Evolutionary conservation across 768 basidiomycete genomes (phyloP).

Genomic region (Kondoa malvinella): DNA sequence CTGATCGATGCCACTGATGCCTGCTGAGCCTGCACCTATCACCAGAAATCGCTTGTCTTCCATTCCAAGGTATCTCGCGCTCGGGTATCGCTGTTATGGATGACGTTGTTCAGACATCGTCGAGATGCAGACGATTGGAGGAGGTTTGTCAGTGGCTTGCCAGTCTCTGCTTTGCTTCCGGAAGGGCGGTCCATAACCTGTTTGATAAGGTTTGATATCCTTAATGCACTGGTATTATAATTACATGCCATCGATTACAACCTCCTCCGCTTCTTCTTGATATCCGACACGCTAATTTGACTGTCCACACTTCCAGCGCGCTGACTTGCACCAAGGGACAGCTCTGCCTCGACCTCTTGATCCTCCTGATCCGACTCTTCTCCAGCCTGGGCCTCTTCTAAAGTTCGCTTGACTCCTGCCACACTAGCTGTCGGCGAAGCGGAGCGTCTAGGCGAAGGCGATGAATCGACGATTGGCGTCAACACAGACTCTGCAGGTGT

Average conservation of each 20-base stretch:
- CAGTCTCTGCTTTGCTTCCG: too few species aligned
- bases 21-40: not conserved
- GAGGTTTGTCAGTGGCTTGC: too few species aligned
- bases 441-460: not conserved
- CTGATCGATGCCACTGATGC: not conserved
- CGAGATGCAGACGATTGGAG: too few species aligned
- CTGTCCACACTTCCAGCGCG: constrained; percentile 13
- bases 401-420: not conserved
- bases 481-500: not conserved
- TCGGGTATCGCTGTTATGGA: too few species aligned
- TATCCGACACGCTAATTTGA: constrained; percentile 7
- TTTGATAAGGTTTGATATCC: too few species aligned
- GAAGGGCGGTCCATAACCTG: too few species aligned
- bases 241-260: too few species aligned
- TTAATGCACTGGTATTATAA: too few species aligned
- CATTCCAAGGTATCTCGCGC: not conserved
- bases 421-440: not conserved
- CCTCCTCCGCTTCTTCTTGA: constrained; percentile 12
- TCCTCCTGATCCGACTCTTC: not conserved
- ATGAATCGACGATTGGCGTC: not conserved
- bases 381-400: not conserved
- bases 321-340: too few species aligned
- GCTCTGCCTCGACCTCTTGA: too few species aligned
- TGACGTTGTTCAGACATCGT: too few species aligned
- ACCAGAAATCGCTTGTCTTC: not conserved